Percentiles rank a stretch among this genome's conserved stretches.
These are phyloP conservation scores for Hypoxylon sp. DNA, from an alignment of 2,329 filamentous ascomycete genomes.

Conservation along the genomic window DNA sequence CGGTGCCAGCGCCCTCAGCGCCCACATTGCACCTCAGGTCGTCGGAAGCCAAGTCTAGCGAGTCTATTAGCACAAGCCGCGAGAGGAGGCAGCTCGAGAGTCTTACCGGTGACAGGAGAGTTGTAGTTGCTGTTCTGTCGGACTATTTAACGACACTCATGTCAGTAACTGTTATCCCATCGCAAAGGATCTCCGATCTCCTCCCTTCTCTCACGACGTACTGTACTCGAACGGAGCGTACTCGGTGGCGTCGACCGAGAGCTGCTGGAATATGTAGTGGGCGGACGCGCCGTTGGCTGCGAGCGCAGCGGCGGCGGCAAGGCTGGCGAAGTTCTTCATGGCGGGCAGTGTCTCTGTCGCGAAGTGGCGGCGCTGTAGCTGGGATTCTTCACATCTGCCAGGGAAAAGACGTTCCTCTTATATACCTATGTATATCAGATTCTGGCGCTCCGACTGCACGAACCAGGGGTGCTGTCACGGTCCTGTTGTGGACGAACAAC, in stretches of 20 bases:
- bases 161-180: constrained; percentile 1
- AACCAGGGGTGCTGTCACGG: constrained; percentile 21
- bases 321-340: constrained; percentile 47
- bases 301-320: constrained; percentile 45
- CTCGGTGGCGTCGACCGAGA: constrained; percentile 46
- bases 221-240: constrained; percentile 49
- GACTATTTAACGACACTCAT: constrained; percentile 38
- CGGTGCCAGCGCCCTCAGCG: constrained; percentile 45
- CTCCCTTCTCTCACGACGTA: constrained; percentile 21
- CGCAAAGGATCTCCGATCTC: background rate
- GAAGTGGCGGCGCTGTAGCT: constrained; percentile 11
- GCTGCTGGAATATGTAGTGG: constrained; percentile 54
- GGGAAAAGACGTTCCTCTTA: constrained; percentile 15
- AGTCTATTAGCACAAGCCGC: constrained; percentile 13
- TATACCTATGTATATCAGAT: constrained; percentile 25
- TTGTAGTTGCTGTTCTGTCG: constrained; percentile 58
- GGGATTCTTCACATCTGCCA: constrained; percentile 12
- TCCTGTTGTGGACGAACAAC: background rate
- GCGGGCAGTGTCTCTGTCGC: constrained; percentile 16
- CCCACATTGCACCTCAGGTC: constrained; percentile 55
- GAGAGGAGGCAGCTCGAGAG: too few relatives aligned
- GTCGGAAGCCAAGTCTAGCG: constrained; percentile 50
- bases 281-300: constrained; percentile 46
- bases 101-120: constrained; percentile 53
- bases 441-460: constrained; percentile 9